Conservation (phyloP, 805 yeast genomes). For the Saccharomyces cerevisiae region DNA sequence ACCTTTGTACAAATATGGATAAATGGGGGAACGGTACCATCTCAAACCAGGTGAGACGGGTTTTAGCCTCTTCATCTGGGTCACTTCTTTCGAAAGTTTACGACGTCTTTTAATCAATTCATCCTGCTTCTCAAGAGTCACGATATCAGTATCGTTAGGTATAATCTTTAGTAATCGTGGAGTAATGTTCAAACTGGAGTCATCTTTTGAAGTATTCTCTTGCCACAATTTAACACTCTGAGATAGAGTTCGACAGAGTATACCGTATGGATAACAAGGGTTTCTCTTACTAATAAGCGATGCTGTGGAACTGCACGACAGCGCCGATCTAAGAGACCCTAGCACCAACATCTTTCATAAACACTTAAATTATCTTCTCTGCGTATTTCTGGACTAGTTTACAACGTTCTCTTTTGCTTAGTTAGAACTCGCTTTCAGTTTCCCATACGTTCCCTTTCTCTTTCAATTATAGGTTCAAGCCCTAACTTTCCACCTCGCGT, state of each 20-base stretch:
- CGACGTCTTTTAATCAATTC: slow-evolving; percentile 61
- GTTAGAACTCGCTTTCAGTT: background rate
- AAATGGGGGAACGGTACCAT: slow-evolving; percentile 82
- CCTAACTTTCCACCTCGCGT: background rate
- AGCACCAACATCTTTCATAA: background rate
- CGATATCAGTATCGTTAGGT: slow-evolving; percentile 41
- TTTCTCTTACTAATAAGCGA: background rate
- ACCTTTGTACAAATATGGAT: slow-evolving; percentile 81
- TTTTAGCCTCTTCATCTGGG: slow-evolving; percentile 64
- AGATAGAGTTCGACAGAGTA: background rate
- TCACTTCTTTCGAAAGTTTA: slow-evolving; percentile 60
- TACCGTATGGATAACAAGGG: background rate
- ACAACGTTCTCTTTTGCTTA: background rate
- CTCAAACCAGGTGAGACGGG: slow-evolving; percentile 82
- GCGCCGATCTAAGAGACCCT: background rate
- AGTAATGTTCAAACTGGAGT: slow-evolving; percentile 6
- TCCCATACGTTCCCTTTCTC: background rate
- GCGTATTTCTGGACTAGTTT: background rate
- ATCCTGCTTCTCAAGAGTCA: slow-evolving; percentile 77
- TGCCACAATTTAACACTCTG: slow-evolving; percentile 3
- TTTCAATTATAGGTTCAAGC: background rate
- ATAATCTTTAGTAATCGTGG: slow-evolving; percentile 32
- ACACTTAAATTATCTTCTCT: background rate
- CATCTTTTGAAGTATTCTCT: slow-evolving; percentile 2
- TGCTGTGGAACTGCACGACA: background rate